Base-by-base conservation (phyloP, 495 filamentous ascomycete genomes). In the Podospora pseudocomata region DNA sequence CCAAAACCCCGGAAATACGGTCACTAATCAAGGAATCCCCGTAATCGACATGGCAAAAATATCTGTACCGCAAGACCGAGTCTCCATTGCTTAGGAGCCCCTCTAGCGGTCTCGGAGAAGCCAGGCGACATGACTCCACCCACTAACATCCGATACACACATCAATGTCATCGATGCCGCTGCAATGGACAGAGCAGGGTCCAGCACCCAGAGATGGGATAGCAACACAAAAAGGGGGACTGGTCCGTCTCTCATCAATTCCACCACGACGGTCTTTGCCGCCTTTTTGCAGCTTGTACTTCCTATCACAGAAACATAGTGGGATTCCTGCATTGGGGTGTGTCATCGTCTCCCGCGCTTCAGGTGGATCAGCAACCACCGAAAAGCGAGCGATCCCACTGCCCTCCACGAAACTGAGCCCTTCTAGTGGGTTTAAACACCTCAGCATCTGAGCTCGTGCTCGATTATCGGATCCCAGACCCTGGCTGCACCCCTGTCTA, bases 311-410 rank as follows among this genome's bases (percentile, higher is more conserved):
- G 39, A 11, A 11, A 30, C 53, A 61, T 57, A 63, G 64, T 55
- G 58, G 53, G 26, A n/a, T 63, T 39, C 56, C 39, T 63, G 44
- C 66, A 58, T 73, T 72, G 55, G 65, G 64, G 62, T 75, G 71
- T 75, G 73, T 73, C 73, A 75, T 72, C 60, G 68, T 63, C 30
- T 65, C 69, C 71, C 69, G 66, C 65, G 63, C 58, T 56, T 19
- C 63, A 65, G 60, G 63, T 60, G 44, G 62, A 56, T 49, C 60
- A 62, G 23, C 63, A 63, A 60, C 39, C 7, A 11, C 39, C 39
- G 34, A 39, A 39, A 5, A 39, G 34, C 34, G 11, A 39, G 34
- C 34, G 34, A 39, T 39, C 34, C 34, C 34, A 39, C 34, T 5
- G 11, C 39, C 39, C 39, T 49, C 39, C 39, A 16, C 39, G 39